phyloP scores from a whole-genome alignment of 352 stramenopile species.

The Peronospora farinosa region DNA sequence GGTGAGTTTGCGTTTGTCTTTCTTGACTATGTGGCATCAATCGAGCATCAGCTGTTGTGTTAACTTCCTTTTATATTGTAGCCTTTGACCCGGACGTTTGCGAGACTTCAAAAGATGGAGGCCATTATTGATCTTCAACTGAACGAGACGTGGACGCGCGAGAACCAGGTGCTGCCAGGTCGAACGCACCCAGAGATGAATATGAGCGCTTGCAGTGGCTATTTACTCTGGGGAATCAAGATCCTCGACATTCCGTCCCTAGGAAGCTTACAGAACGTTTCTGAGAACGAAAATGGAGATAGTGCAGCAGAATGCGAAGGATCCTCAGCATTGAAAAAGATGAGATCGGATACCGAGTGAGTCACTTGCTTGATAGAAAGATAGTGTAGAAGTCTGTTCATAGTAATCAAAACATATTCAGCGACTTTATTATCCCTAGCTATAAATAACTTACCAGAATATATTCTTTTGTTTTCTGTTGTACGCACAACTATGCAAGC shows the following conservation, averaged over 20 bases:
- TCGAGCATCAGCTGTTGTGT: constrained; percentile 3
- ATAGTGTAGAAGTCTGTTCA: background rate
- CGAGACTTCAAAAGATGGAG: constrained; percentile 83
- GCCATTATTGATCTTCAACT: constrained; percentile 91
- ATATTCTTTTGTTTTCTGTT: too few species aligned
- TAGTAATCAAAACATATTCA: background rate
- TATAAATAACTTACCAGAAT: too few species aligned
- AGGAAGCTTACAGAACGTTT: background rate
- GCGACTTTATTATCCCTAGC: too few species aligned
- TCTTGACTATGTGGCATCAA: background rate
- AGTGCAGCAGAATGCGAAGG: background rate
- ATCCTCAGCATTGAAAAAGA: constrained; percentile 18
- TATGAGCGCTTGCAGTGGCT: constrained; percentile 94
- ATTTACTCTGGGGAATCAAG: constrained; percentile 92
- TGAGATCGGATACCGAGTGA: constrained; percentile 16
- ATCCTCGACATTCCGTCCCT: constrained; percentile 40
- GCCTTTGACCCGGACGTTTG: constrained; percentile 88
- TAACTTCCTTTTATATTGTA: constrained; percentile 22
- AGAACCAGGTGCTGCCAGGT: constrained; percentile 91
- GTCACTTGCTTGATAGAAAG: background rate
- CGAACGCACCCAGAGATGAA: constrained; percentile 95
- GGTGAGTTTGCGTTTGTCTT: constrained; percentile 16
- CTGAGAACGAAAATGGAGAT: background rate
- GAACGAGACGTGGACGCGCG: constrained; percentile 93
- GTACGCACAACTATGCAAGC: too few species aligned